A percentile compares a stretch with the other conserved stretches of the same genome.
These are phyloP conservation scores for Psilocybe sp. DNA, from an alignment of 768 basidiomycete genomes.

Conservation along the genomic window DNA sequence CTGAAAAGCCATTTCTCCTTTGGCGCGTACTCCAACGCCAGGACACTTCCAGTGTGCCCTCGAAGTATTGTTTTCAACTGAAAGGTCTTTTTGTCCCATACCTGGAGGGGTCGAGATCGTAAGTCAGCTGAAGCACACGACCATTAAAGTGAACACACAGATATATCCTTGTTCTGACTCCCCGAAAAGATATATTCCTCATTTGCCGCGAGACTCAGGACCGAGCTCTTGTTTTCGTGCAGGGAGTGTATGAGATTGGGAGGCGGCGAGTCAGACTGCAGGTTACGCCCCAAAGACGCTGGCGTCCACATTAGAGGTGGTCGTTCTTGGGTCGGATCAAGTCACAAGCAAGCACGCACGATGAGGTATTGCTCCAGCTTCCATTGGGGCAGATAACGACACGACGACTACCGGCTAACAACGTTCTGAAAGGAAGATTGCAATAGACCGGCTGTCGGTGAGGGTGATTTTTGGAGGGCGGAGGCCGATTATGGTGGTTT, in stretches of 20 bases:
- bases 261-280: slow-evolving; percentile 36
- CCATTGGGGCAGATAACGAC: slow-evolving; percentile 7
- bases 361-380: slow-evolving; percentile 13
- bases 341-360: slow-evolving; percentile 11
- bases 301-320: slow-evolving; percentile 14
- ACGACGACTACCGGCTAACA: no score
- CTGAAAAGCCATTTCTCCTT: slow-evolving; percentile 88
- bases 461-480: no score
- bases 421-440: no score
- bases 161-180: slow-evolving; percentile 74
- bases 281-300: slow-evolving; percentile 62
- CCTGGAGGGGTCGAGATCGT: slow-evolving; percentile 40
- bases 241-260: slow-evolving; percentile 67
- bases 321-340: neutral
- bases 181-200: slow-evolving; percentile 77
- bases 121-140: neutral
- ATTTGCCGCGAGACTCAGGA: slow-evolving; percentile 75
- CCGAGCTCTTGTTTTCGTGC: slow-evolving; percentile 65
- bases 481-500: no score
- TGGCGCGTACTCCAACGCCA: slow-evolving; percentile 72
- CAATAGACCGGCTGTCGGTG: no score
- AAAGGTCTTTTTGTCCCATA: slow-evolving; percentile 79
- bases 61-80: slow-evolving; percentile 63
- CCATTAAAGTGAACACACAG: slow-evolving; percentile 39
- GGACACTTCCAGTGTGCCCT: slow-evolving; percentile 83